phyloP scores from a whole-genome alignment of 2,329 filamentous ascomycete species.

The Metarhizium anisopliae region DNA sequence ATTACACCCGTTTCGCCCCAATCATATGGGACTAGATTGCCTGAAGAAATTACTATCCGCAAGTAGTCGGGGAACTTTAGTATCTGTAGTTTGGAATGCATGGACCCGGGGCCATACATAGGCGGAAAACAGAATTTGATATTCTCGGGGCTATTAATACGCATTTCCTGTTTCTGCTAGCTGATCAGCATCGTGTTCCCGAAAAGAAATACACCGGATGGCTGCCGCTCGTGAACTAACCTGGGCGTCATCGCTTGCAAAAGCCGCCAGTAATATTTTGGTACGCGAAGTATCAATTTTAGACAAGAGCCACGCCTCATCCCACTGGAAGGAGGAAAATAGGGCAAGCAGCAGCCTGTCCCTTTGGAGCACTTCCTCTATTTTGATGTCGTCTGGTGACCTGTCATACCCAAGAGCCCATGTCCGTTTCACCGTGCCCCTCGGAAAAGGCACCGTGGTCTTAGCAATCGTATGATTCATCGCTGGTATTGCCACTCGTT shows the following conservation, averaged over 20 bases:
- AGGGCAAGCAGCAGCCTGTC: slow-evolving; percentile 65
- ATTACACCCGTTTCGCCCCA: slow-evolving; percentile 81
- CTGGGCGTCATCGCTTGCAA: slow-evolving; percentile 41
- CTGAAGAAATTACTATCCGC: slow-evolving; percentile 76
- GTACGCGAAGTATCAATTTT: slow-evolving; percentile 57
- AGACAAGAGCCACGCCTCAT: slow-evolving; percentile 67
- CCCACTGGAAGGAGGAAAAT: slow-evolving; percentile 80
- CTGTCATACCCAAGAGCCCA: slow-evolving; percentile 59
- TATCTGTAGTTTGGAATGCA: slow-evolving; percentile 93
- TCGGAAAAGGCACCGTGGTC: slow-evolving; percentile 31
- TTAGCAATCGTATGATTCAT: slow-evolving; percentile 7
- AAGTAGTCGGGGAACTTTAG: slow-evolving; percentile 69
- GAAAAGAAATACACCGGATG: neutral
- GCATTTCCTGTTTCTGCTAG: slow-evolving; percentile 36
- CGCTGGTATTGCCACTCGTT: slow-evolving; percentile 12
- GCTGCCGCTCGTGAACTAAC: slow-evolving; percentile 24
- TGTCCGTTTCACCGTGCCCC: slow-evolving; percentile 72
- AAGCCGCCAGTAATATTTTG: slow-evolving; percentile 53
- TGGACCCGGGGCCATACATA: slow-evolving; percentile 65
- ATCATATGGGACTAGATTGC: slow-evolving; percentile 77
- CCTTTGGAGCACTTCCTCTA: slow-evolving; percentile 78
- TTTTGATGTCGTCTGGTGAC: slow-evolving; percentile 64
- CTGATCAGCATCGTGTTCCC: slow-evolving; percentile 9
- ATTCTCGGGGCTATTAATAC: slow-evolving; percentile 36
- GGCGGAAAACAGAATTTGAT: slow-evolving; percentile 73